Base-by-base conservation (phyloP, 148 eudicot genomes). In the Vaccinium corymbosum region DNA sequence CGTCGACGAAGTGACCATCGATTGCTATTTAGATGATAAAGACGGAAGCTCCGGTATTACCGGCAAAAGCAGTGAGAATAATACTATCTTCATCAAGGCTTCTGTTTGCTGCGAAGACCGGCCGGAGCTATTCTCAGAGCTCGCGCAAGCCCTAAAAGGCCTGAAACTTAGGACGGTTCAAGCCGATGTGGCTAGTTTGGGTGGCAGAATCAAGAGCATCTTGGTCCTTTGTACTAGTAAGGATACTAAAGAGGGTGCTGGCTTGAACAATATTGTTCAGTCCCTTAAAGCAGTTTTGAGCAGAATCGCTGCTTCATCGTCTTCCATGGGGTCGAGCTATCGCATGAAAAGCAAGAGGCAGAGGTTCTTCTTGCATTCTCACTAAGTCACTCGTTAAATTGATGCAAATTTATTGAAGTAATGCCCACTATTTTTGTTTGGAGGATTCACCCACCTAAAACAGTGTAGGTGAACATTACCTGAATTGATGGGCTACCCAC, bases 341-440 rank as follows among this genome's bases (percentile, higher is more conserved):
- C 90, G 92, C 11, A 85, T 89, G 12, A 92, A 92, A n/a, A 97
- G 98, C 89, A 93, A 94, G 89, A 92, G 99, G 88, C 98, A 95
- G 84, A 91, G 94, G 83, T 91, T 97, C 88, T 92, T 97, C 83
- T 88, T 74, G 50, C 82, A 86, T 80, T 48, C 87, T 73, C 29
- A 22, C 46, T 83, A 68, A 68, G 22, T 42, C 35, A 78, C 61
- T 79, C 71, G 22, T 64, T 64, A 11, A 25, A 10, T n/a, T 62
- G 10, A 20, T 62, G 29, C n/a, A 62, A 2, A 22, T 22, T 62
- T 62, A 62, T 22, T n/a, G 70, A 22, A 62, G 27, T 62, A n/a
- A n/a, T 22, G 27, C 27, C 27, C 70, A 62, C 22, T n/a, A 62
- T 62, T n/a, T 62, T 62, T 22, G 14, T 52, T 52, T 52, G 46